Conservation (phyloP, 805 yeast genomes). For the Saccharomycopsis sp. region DNA sequence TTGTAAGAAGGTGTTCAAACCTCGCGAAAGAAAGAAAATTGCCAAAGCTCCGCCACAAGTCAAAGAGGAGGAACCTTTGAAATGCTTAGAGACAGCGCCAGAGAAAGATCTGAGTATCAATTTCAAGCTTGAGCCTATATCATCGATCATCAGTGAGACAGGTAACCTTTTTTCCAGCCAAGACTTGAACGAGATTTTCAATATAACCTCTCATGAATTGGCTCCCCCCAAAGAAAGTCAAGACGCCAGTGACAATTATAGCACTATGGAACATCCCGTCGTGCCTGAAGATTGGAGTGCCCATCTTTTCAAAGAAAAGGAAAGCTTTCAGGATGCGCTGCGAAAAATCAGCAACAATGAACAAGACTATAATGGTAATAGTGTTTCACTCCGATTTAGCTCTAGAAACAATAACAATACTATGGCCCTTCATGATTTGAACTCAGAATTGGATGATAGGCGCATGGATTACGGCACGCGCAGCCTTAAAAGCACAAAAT, state of each 20-base stretch:
- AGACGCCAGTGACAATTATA: neutral
- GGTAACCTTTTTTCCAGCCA: neutral
- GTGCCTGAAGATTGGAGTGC: neutral
- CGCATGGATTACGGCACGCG: no score
- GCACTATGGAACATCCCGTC: neutral
- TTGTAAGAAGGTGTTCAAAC: neutral
- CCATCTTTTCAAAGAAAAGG: neutral
- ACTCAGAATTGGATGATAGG: neutral
- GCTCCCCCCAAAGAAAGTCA: neutral
- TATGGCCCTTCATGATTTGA: neutral
- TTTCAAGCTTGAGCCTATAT: neutral
- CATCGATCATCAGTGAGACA: neutral
- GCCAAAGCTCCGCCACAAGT: neutral
- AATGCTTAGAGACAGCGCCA: neutral
- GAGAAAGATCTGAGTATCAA: neutral
- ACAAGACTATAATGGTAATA: neutral
- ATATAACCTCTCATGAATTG: neutral
- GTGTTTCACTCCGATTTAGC: neutral
- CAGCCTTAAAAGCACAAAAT: no score
- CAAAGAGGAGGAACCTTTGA: neutral
- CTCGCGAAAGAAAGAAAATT: neutral
- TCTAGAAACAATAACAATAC: neutral
- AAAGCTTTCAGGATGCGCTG: conserved; percentile 1
- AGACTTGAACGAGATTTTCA: neutral
- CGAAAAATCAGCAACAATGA: neutral